phyloP scores from a whole-genome alignment of 2,329 filamentous ascomycete species.

The Sarocladium brachiariae region DNA sequence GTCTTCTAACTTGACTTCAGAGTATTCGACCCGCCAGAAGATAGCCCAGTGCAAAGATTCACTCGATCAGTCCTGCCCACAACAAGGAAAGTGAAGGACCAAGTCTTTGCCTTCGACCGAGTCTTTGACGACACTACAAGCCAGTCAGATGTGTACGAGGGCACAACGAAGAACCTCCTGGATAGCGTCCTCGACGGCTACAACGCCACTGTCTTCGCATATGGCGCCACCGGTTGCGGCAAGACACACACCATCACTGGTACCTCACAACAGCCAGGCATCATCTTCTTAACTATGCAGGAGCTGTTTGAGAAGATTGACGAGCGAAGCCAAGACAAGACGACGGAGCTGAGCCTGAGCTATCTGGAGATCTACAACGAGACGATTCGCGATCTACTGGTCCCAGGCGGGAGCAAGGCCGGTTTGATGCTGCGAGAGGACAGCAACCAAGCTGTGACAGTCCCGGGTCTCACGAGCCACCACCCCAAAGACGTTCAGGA shows the following conservation, averaged over 20 bases:
- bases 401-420: conserved; percentile 75
- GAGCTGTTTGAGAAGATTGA: conserved; percentile 93
- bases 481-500: conserved; percentile 86
- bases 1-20: conserved; percentile 36
- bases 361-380: conserved; percentile 99
- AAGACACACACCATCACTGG: conserved; percentile 98
- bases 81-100: conserved; percentile 92
- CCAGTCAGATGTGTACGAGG: conserved; percentile 91
- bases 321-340: conserved; percentile 80
- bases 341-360: conserved; percentile 83
- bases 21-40: conserved; percentile 94
- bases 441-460: conserved; percentile 85
- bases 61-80: conserved; percentile 71
- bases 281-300: conserved; percentile 99
- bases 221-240: conserved; percentile 94
- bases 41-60: conserved; percentile 85
- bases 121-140: conserved; percentile 94
- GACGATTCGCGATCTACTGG: conserved; percentile 88
- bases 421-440: conserved; percentile 92
- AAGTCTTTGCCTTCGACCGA: conserved; percentile 93
- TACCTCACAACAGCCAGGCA: conserved; percentile 85
- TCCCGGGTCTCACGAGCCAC: conserved; percentile 84
- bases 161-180: conserved; percentile 80
- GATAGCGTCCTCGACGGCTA: conserved; percentile 96
- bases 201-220: conserved; percentile 98